Evolutionary conservation across 805 yeast genomes (phyloP).

Genomic region (Candida ortonii): DNA sequence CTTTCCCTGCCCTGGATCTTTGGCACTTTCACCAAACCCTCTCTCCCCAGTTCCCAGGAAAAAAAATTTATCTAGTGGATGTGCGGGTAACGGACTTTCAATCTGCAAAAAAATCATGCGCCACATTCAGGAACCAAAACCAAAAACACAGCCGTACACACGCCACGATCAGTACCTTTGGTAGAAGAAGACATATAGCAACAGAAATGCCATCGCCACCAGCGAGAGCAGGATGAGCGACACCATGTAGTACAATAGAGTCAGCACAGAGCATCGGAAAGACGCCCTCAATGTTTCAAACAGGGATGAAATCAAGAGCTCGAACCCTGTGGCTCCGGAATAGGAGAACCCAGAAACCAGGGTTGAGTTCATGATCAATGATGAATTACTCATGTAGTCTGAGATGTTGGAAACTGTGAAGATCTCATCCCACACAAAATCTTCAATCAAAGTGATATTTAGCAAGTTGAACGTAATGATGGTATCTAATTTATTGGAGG

Average conservation of each 20-base stretch:
- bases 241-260: neutral
- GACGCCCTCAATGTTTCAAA: neutral
- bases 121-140: too few species aligned
- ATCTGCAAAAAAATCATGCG: too few species aligned
- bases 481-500: neutral
- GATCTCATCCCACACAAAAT: too few species aligned
- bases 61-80: too few species aligned
- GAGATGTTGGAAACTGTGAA: neutral
- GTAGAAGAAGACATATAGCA: too few species aligned
- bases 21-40: too few species aligned
- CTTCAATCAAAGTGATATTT: too few species aligned
- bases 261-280: constrained; percentile 1
- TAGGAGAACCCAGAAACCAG: neutral
- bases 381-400: neutral
- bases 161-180: too few species aligned
- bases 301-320: constrained; percentile 1
- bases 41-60: too few species aligned
- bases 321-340: neutral
- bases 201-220: neutral
- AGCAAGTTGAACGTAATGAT: neutral
- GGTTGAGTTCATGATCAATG: neutral
- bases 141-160: too few species aligned
- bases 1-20: too few species aligned
- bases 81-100: too few species aligned
- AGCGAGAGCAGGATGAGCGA: neutral